Base-by-base conservation (phyloP, 169 alveolate species). In the Cryptosporidium xiaoi region DNA sequence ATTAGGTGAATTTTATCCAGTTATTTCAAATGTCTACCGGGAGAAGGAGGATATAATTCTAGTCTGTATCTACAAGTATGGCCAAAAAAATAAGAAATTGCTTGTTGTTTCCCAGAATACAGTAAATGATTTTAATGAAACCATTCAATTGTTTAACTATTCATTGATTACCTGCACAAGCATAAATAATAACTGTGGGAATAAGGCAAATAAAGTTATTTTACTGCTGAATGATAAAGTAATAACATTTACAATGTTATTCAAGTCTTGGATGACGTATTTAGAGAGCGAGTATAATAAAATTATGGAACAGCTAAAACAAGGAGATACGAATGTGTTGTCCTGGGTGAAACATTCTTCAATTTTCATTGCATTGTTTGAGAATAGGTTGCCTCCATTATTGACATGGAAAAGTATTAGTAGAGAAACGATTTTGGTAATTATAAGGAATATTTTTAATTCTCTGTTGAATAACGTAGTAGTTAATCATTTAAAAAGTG, bases 181-280 rank as follows among this genome's bases (percentile, higher is more conserved):
- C 8, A 40, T 40, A 40, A 40, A 8, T 8, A 3, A 40, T 6
- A 40, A 8, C 4, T 48, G 51, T n/a, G 56, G 36, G 40, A 56
- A 27, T 13, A 46, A 36, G 3, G 44, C 6, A 1, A 29, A 34
- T 20, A 20, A 31, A 24, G 44, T 77, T 2, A 1, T 62, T 4
- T 66, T 77, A 16, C 33, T 77, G 20, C 46, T 77, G 7, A 77
- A 77, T 62, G 87, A 77, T 40, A 56, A 29, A 33, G 18, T 77
- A 13, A 36, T 77, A 27, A n/a, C 20, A 2, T 24, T 77, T 62
- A 34, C 27, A 36, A 77, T 77, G 71, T 7, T 77, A 8, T 77
- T 77, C 44, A 56, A 60, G 36, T 77, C 87, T 3, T 77, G 87
- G 87, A 77, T 77, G 27, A 55, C 87, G 13, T 20, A 40, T 60